Base-by-base conservation (phyloP, 192 early-diverging fungal species). In the Mortierella antarctica region DNA sequence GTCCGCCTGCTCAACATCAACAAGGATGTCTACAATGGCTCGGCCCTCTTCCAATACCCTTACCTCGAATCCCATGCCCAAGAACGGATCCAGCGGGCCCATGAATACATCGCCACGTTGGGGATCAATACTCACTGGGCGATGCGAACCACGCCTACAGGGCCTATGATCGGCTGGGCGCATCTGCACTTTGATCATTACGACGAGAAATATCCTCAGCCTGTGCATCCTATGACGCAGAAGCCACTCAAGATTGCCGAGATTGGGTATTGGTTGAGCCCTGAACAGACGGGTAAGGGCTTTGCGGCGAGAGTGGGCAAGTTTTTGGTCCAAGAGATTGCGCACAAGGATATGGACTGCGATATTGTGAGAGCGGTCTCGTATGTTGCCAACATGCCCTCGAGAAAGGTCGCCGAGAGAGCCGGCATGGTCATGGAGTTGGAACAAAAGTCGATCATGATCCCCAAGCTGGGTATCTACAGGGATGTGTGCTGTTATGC, bases 51-150 rank as follows among this genome's bases (percentile, higher is more conserved):
- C 20, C 68, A 66, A 21, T 71, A 78, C 51, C 75, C 75, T 1
- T 78, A 59, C n/a, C 75, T 78, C 13, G 75, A 78, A 40, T 65
- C 67, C 40, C 75, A 78, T 40, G 75, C 67, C 8, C 67, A 39
- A 14, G 67, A 68, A 11, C 53, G 67, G 3, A 78, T 78, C 56
- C 58, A 78, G 31, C 52, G 41, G 7, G 75, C 75, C 4, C 62
- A 65, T 31, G 57, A 70, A 13, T 49, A 40, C 39, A 45, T 70
- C 4, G 6, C 41, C 9, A 9, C 60, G 44, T 61, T 45, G 2
- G 67, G 61, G 2, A 64, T 77, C 59, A 77, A 77, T 41, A 77
- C 74, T n/a, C 74, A 77, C 44, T 77, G 59, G 66, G 74, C 74
- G 7, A 53, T 77, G 39, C 74, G 74, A 3, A 7, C 72, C 10